Percentiles rank a stretch among this genome's conserved stretches.
Conservation (phyloP, 2,329 filamentous ascomycete species). For the Hortaea werneckii region DNA sequence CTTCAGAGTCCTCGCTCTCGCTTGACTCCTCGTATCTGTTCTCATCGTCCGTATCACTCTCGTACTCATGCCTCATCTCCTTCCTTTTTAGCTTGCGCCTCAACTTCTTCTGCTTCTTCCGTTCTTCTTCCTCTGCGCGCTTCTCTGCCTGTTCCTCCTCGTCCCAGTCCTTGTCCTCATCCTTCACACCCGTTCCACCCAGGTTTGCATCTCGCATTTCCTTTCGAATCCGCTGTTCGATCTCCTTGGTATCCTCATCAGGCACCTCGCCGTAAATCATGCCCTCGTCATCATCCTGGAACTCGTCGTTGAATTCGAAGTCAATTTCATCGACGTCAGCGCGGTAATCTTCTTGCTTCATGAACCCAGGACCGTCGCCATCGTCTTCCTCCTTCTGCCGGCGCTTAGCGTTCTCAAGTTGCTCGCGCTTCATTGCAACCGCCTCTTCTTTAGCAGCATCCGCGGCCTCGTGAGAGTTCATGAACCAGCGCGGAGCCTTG, state of each 20-base stretch:
- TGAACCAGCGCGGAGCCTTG: constrained; percentile 69
- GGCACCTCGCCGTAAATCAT: constrained; percentile 71
- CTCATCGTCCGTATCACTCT: constrained; percentile 49
- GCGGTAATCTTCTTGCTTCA: constrained; percentile 33
- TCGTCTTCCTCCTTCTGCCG: constrained; percentile 24
- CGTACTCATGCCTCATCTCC: constrained; percentile 80
- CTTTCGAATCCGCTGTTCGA: constrained; percentile 55
- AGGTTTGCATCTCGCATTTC: constrained; percentile 82
- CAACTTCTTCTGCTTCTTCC: constrained; percentile 63
- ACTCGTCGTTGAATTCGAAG: constrained; percentile 57
- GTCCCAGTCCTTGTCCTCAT: constrained; percentile 42
- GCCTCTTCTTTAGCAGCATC: constrained; percentile 14
- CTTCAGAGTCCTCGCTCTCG: constrained; percentile 54
- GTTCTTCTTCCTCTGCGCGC: constrained; percentile 60
- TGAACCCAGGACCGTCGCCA: constrained; percentile 33
- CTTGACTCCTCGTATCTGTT: constrained; percentile 38
- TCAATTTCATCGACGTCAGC: constrained; percentile 57
- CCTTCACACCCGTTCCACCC: constrained; percentile 48
- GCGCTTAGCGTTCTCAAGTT: constrained; percentile 29
- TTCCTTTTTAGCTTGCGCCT: constrained; percentile 74
- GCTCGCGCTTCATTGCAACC: constrained; percentile 9
- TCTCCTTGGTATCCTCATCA: constrained; percentile 58
- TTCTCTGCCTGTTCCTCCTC: constrained; percentile 56
- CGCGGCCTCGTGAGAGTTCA: constrained; percentile 48
- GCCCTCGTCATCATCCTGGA: constrained; percentile 81